Evolutionary conservation across 106 monocot species (phyloP), one percentile per base, ranked within the genome.

Genomic region (Platanthera guangdongensis): DNA sequence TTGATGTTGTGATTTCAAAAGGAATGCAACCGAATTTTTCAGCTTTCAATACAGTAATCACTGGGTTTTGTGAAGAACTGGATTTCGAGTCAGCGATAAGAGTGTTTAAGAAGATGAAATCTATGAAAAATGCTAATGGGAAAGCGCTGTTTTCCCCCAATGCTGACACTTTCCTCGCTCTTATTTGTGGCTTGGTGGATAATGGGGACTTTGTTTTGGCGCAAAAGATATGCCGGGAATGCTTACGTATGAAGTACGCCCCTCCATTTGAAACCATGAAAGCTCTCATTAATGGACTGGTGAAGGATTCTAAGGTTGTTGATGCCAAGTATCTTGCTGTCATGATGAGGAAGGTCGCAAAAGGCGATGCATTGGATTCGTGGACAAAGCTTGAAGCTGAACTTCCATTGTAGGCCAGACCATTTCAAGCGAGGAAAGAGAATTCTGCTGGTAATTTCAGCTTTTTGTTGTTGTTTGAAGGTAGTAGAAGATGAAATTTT

Each of bases 311-410:
- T 5, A 83, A 81, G 57, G 75, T 76, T 47, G 60, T 67, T 18
- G 85, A 83, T 52, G 85, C 85, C 1, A 85, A 75, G 0, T n/a
- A 22, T 25, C 48, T 88, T 5, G 74, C 79, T n/a, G 65, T 52
- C 46, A 69, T 78, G 57, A 84, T 90, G 88, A 83, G 77, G 52
- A 32, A 7, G 51, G 53, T 81, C 18, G 63, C 83, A 21, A 84
- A 57, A 74, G 88, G 80, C 28, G 76, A 81, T 75, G 84, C 85
- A 74, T 53, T 72, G 9, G 68, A 65, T 76, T 81, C 82, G 49
- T 94, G 93, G 93, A 82, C 78, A 48, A 86, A 88, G 74, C 9
- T 93, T 68, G 86, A 87, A 68, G 75, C 57, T 52, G 84, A 76
- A 7, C 84, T 93, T 46, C 78, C 80, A 30, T 79, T 93, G 60